Base-by-base conservation (phyloP, 225 moss, liverwort and hornwort genomes). In the Pleurozium schreberi region DNA sequence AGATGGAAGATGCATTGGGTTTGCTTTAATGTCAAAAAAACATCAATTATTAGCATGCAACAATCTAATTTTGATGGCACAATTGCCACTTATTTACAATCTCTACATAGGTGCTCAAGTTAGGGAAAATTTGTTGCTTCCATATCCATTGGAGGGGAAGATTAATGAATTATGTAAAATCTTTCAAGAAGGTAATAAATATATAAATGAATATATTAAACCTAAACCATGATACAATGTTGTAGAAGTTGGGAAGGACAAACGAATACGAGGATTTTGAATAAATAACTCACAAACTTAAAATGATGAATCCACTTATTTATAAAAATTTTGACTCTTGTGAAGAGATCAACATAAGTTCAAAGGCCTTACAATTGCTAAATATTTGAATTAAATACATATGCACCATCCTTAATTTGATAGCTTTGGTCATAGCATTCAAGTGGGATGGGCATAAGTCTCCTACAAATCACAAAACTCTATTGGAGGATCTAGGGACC, bases 371-470 rank as follows among this genome's bases (percentile, higher is more conserved):
- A 28, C 27, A 79, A 55, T 79, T 57, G 18, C 18, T n/a, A n/a
- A 17, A 57, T 27, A 57, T 57, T 18, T 55, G 7, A 40, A 57
- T 27, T 40, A n/a, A 57, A 79, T 34, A 22, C 11, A 17, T 17
- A 18, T 78, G 55, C 11, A 26, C 17, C n/a, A n/a, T 38, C 14
- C 0, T 36, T 15, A n/a, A 0, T 26, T 27, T n/a, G 27, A 79
- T 38, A 25, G 18, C 23, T n/a, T 57, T n/a, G 11, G 3, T 18
- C 10, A 53, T 53, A 9, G 6, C 4, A 14, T 53, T 53, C 4
- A 0, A 23, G 3, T 18, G 8, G 2, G 2, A 5, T n/a, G 79
- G 25, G 23, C 10, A 36, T 10, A 9, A 38, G 3, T 0, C 10
- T 0, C 23, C 1, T 25, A 52, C 10, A 53, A 2, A 3, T 25